Conservation (phyloP, 2,329 filamentous ascomycete species). For the Knoxdaviesia capensis region DNA sequence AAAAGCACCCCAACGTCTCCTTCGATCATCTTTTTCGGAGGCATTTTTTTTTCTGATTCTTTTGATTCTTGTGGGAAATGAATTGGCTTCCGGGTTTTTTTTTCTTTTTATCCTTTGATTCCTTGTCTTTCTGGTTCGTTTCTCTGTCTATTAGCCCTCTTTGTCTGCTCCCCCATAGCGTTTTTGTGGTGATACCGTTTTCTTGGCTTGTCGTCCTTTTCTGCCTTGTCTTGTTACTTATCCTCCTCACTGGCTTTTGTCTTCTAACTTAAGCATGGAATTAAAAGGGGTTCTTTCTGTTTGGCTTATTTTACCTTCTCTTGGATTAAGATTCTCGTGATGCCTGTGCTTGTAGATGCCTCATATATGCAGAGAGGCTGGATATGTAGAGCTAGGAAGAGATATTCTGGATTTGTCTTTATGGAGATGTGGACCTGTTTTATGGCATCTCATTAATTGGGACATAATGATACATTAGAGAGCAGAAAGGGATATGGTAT, state of each 20-base stretch:
- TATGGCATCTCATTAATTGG: too few species aligned
- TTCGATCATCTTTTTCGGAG: neutral
- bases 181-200: constrained; percentile 4
- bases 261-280: neutral
- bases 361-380: neutral
- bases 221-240: neutral
- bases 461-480: too few species aligned
- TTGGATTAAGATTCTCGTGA: too few species aligned
- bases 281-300: neutral
- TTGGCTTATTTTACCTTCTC: too few species aligned
- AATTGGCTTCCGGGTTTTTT: constrained; percentile 8
- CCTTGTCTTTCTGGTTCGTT: constrained; percentile 4
- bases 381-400: neutral
- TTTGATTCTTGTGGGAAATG: constrained; percentile 8
- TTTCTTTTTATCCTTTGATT: constrained; percentile 5
- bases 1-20: neutral
- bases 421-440: too few species aligned
- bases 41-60: constrained; percentile 5
- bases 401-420: too few species aligned
- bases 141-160: neutral
- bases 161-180: neutral
- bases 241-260: neutral
- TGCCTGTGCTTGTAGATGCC: too few species aligned
- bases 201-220: neutral
- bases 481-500: too few species aligned